These are phyloP conservation scores for Nemophila menziesii DNA, from an alignment of 257 asterid species.

Conservation along the genomic window DNA sequence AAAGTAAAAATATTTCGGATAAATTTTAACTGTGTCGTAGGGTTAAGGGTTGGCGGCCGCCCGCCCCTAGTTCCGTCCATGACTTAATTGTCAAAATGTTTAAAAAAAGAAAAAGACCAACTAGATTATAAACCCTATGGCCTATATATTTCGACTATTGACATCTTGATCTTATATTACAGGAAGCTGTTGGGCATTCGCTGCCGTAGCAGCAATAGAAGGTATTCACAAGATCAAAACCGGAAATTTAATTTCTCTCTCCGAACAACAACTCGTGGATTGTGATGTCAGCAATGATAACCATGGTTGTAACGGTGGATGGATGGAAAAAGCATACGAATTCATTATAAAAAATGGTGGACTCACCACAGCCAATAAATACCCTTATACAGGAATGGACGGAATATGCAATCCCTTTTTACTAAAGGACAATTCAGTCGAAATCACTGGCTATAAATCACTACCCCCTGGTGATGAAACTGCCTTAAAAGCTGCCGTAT, in stretches of 20 bases:
- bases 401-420: constrained; percentile 18
- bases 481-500: constrained; percentile 35
- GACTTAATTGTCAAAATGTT: not conserved
- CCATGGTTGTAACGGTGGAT: constrained; percentile 52
- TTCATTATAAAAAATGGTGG: constrained; percentile 40
- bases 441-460: constrained; percentile 28
- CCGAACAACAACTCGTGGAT: constrained; percentile 60
- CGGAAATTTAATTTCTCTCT: constrained; percentile 38
- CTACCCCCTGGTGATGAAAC: constrained; percentile 27
- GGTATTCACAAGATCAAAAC: constrained; percentile 56
- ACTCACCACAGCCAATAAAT: constrained; percentile 26
- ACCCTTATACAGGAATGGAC: constrained; percentile 35
- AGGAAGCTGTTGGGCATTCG: constrained; percentile 86
- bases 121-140: too few relatives aligned
- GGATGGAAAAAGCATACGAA: constrained; percentile 37
- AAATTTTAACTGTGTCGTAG: too few relatives aligned
- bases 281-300: constrained; percentile 26
- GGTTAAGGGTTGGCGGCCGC: too few relatives aligned
- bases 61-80: too few relatives aligned
- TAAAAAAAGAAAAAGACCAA: too few relatives aligned
- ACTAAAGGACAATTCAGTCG: constrained; percentile 20
- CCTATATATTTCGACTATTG: too few relatives aligned
- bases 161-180: too few relatives aligned
- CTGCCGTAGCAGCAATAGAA: constrained; percentile 60
- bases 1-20: too few relatives aligned